Conservation (phyloP, 495 filamentous ascomycete genomes). For the Neurospora intermedia region DNA sequence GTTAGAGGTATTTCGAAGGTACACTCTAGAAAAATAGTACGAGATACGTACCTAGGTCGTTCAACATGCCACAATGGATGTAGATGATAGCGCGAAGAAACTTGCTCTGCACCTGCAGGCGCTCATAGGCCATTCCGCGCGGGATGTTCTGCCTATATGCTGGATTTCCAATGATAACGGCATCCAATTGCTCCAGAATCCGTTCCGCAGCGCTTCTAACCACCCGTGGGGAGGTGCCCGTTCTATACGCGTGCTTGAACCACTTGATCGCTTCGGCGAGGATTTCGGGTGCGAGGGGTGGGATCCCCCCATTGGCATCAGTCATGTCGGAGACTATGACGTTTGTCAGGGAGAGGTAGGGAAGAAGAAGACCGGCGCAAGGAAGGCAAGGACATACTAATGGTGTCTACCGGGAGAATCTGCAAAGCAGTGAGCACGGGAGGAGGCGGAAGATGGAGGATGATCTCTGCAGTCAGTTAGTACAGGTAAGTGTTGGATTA, state of each 20-base stretch:
- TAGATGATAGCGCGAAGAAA: not conserved
- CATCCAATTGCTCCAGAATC: not conserved
- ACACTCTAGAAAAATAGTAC: too few species aligned
- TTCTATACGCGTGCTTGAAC: not conserved
- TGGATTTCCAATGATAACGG: not conserved
- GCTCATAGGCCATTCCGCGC: not conserved
- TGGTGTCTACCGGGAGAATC: not conserved
- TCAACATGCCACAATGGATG: not conserved
- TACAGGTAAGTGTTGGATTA: not conserved
- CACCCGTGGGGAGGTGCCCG: not conserved
- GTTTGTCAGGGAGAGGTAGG: not conserved
- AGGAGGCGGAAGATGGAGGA: not conserved
- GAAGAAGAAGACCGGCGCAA: not conserved
- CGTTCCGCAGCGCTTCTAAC: not conserved
- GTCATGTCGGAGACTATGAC: not conserved
- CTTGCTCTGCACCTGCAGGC: not conserved
- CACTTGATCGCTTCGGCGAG: not conserved
- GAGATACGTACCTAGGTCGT: not conserved
- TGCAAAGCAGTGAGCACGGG: not conserved
- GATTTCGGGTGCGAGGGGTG: not conserved
- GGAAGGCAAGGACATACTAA: not conserved
- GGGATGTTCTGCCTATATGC: not conserved
- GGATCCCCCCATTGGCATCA: not conserved
- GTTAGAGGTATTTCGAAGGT: too few species aligned
- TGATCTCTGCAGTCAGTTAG: not conserved